phyloP scores from a whole-genome alignment of 148 eudicot species.

The Vaccinium darrowii region DNA sequence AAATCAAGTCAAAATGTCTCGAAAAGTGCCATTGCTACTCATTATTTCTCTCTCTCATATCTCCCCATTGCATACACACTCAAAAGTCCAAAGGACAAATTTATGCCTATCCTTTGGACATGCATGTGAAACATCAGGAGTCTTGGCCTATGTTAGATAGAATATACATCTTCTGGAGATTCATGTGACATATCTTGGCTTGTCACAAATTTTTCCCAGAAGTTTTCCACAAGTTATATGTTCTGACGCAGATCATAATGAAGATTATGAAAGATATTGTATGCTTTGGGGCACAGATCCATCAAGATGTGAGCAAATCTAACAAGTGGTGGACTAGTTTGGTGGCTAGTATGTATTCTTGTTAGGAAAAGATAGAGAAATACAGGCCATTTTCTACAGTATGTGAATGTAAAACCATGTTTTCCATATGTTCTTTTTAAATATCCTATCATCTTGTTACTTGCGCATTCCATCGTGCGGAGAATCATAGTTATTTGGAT shows the following conservation, averaged over 20 bases:
- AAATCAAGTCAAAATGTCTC: not conserved
- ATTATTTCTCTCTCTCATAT: not conserved
- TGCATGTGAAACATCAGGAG: not conserved
- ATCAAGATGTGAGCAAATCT: constrained; percentile 1
- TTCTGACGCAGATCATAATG: not conserved
- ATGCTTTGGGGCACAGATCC: not conserved
- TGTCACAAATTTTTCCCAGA: not conserved
- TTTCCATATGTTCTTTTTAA: not conserved
- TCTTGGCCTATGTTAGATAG: not conserved
- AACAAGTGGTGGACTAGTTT: not conserved
- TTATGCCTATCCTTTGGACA: not conserved
- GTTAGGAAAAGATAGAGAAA: not conserved
- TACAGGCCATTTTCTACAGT: not conserved
- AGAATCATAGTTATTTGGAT: not conserved
- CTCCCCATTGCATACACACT: not conserved
- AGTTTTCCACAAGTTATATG: not conserved
- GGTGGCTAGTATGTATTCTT: not conserved
- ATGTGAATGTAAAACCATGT: not conserved
- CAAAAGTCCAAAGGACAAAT: not conserved
- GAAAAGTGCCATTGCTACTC: not conserved
- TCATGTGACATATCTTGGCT: not conserved
- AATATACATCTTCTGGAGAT: not conserved
- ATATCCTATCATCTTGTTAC: not conserved
- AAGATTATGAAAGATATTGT: not conserved
- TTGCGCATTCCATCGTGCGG: not conserved